phyloP scores from a whole-genome alignment of 441 rosid species.

The Adansonia grandidieri region DNA sequence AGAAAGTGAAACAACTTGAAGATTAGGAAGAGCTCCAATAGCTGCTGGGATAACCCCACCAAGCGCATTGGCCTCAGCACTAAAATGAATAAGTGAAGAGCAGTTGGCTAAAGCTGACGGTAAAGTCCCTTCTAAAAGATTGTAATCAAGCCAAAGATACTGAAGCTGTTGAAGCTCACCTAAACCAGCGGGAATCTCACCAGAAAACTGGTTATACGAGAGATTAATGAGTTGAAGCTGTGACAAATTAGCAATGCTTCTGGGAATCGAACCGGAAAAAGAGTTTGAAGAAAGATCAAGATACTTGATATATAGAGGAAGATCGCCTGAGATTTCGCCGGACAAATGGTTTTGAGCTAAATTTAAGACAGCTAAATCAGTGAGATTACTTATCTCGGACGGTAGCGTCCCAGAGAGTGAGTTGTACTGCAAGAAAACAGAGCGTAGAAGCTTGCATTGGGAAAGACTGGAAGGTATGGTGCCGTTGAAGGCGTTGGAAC shows the following conservation, averaged over 20 bases:
- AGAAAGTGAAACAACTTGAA: conserved; percentile 70
- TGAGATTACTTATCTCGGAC: conserved; percentile 56
- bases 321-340: conserved; percentile 57
- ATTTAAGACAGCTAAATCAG: conserved; percentile 59
- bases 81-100: conserved; percentile 78
- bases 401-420: conserved; percentile 83
- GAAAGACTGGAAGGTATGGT: conserved; percentile 75
- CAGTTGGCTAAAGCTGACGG: conserved; percentile 87
- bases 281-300: conserved; percentile 71
- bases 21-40: conserved; percentile 65
- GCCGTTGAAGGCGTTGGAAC: conserved; percentile 79
- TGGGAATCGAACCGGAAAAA: conserved; percentile 69
- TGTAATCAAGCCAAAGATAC: conserved; percentile 80
- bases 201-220: conserved; percentile 73
- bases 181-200: conserved; percentile 68
- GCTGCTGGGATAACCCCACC: conserved; percentile 82
- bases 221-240: conserved; percentile 75
- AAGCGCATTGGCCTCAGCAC: conserved; percentile 69
- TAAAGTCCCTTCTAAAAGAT: conserved; percentile 72
- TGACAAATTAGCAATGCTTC: conserved; percentile 56
- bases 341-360: conserved; percentile 72
- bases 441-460: conserved; percentile 64
- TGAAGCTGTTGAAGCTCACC: conserved; percentile 70
- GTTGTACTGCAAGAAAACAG: conserved; percentile 84
- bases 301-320: conserved; percentile 54